Conservation (phyloP, 2,329 filamentous ascomycete genomes). For the Fusarium proliferatum region DNA sequence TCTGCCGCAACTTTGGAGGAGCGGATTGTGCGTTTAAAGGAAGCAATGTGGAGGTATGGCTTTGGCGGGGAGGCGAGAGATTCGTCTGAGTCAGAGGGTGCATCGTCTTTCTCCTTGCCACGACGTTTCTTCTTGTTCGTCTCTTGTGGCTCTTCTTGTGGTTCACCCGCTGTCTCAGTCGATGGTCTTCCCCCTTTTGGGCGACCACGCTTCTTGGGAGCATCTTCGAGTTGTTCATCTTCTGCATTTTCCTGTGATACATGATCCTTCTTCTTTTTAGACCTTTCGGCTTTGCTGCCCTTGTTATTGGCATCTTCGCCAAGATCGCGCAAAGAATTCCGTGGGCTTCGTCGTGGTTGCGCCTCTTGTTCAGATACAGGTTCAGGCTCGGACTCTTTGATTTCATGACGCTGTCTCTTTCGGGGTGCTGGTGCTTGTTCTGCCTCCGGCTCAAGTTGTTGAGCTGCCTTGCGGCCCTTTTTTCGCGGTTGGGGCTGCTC, state of each 20-base stretch:
- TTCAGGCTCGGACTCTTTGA: not conserved
- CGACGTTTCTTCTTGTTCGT: constrained; percentile 30
- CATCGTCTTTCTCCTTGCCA: constrained; percentile 28
- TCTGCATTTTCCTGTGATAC: constrained; percentile 7
- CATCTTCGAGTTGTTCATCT: constrained; percentile 14
- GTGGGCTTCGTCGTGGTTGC: constrained; percentile 26
- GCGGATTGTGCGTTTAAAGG: constrained; percentile 66
- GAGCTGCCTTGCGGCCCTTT: constrained; percentile 15
- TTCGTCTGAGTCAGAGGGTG: constrained; percentile 33
- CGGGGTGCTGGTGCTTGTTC: constrained; percentile 13
- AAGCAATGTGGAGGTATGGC: constrained; percentile 62
- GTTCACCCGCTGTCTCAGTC: not conserved
- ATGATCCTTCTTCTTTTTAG: constrained; percentile 25
- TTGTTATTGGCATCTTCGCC: constrained; percentile 32
- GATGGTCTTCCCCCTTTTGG: constrained; percentile 13
- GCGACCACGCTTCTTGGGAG: constrained; percentile 31
- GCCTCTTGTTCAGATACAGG: constrained; percentile 4
- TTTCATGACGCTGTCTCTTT: constrained; percentile 27
- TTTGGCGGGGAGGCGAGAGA: constrained; percentile 46
- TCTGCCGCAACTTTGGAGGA: constrained; percentile 74
- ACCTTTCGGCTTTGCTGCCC: constrained; percentile 10
- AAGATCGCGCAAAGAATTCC: constrained; percentile 31
- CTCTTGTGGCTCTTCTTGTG: not conserved
- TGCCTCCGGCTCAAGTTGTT: constrained; percentile 19
- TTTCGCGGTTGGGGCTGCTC: constrained; percentile 26